A percentile compares a stretch with the other conserved stretches of the same genome.
Conservation (phyloP, 2,329 filamentous ascomycete genomes). For the Ceratocystiopsis sp. region DNA sequence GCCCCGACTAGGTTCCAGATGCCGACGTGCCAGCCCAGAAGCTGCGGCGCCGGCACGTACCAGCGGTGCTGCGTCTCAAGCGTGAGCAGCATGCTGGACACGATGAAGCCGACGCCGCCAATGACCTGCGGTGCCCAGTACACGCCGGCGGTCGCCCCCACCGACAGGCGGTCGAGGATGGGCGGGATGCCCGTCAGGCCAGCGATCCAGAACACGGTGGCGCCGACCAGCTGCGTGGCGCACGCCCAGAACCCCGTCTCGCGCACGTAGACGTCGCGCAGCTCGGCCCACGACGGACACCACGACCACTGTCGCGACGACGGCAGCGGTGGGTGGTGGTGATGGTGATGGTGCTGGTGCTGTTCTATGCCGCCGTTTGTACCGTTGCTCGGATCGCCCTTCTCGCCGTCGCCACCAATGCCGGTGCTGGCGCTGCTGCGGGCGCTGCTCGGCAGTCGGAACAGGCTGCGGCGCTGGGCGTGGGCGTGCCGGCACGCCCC, state of each 20-base stretch:
- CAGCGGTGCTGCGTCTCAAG: slow-evolving; percentile 47
- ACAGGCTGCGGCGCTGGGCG: background rate
- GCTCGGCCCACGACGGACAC: slow-evolving; percentile 39
- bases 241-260: slow-evolving; percentile 48
- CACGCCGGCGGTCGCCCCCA: slow-evolving; percentile 29
- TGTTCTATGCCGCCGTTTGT: background rate
- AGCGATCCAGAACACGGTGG: slow-evolving; percentile 47
- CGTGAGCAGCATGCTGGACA: slow-evolving; percentile 43
- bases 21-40: slow-evolving; percentile 51
- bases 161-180: slow-evolving; percentile 32
- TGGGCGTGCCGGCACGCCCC: slow-evolving; percentile 6
- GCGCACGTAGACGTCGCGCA: slow-evolving; percentile 41
- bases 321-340: slow-evolving; percentile 1
- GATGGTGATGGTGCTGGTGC: background rate
- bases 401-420: background rate
- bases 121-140: slow-evolving; percentile 48
- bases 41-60: slow-evolving; percentile 37
- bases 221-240: slow-evolving; percentile 35
- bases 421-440: background rate
- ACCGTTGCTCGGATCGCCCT: background rate
- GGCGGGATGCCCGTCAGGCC: slow-evolving; percentile 42
- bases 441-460: background rate
- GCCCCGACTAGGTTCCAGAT: slow-evolving; percentile 48
- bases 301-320: slow-evolving; percentile 32
- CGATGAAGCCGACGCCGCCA: slow-evolving; percentile 43